Base-by-base conservation (phyloP, 306 rosid species). In the Quercus engelmannii region DNA sequence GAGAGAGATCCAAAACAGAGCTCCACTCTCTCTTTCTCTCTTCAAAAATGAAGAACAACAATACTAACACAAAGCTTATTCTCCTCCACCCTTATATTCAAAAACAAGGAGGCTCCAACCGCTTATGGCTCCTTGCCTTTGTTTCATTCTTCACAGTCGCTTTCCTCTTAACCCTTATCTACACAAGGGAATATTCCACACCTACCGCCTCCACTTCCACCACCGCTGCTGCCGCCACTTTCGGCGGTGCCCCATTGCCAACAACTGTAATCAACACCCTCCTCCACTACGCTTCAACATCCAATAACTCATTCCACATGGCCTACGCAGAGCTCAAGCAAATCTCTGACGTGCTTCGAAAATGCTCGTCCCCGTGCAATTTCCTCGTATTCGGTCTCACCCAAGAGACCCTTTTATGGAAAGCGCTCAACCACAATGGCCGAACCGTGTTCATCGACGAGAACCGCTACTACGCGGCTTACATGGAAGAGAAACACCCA, bases 71-170 rank as follows among this genome's bases (percentile, higher is more conserved):
- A 15, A 95, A 93, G 84, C 90, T 95, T 70, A 95, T 95, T 76
- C 99, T 95, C 73, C 98, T 95, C 71, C 99, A 95, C 70, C 99
- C 99, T 10, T 95, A 95, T 73, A 93, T 95, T 86, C 99, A 93
- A 64, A 95, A 95, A 76, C 99, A 95, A 78, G 98, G 98, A 70
- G 87, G 79, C 87, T 95, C 99, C 74, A 91, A 89, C 71, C 90
- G 92, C 20, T 55, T 93, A 41, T 91, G 96, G 98, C 94, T 95
- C 51, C 83, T 95, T 0, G 96, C 96, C 63, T 85, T 93, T 84
- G 51, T 90, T 49, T 95, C 98, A 13, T 68, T 93, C 84, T 92
- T 89, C 96, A 93, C 99, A 1, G 78, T 95, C 8, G 97, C 96
- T 3, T 91, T 93, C 72, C 98, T 95, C 25, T 88, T 87, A 3